Percentiles rank a stretch among this genome's conserved stretches.
Conservation (phyloP, 345 rosid species). For the Dipteronia dyeriana region DNA sequence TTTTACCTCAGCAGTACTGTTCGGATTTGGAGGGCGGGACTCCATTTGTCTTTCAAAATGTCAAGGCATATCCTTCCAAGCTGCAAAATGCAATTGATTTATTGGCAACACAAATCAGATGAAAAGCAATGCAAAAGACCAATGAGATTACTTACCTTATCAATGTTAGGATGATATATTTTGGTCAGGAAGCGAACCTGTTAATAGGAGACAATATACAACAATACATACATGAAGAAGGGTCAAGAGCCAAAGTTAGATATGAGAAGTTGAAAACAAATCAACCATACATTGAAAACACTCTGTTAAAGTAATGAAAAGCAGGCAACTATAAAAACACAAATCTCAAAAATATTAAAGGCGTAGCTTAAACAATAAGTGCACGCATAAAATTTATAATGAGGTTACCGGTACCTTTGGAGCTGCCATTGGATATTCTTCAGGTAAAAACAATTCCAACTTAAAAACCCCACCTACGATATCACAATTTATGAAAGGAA, state of each 20-base stretch:
- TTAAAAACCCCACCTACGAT: slow-evolving; percentile 49
- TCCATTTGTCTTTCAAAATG: slow-evolving; percentile 71
- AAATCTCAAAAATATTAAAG: background rate
- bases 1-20: slow-evolving; percentile 54
- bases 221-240: background rate
- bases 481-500: background rate
- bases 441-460: slow-evolving; percentile 50
- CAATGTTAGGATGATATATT: slow-evolving; percentile 51
- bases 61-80: slow-evolving; percentile 75
- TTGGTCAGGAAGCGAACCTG: slow-evolving; percentile 52
- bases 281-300: background rate
- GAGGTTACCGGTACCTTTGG: slow-evolving; percentile 33
- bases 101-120: background rate
- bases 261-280: background rate
- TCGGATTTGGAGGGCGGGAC: slow-evolving; percentile 63
- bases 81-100: slow-evolving; percentile 20
- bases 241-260: background rate
- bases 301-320: background rate
- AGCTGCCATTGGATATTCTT: slow-evolving; percentile 54
- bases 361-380: background rate
- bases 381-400: too few relatives aligned
- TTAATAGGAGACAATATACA: background rate
- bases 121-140: background rate
- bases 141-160: slow-evolving; percentile 31
- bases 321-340: background rate